Evolutionary conservation across 495 filamentous ascomycete species (phyloP).

Genomic region (Talaromyces ruber): DNA sequence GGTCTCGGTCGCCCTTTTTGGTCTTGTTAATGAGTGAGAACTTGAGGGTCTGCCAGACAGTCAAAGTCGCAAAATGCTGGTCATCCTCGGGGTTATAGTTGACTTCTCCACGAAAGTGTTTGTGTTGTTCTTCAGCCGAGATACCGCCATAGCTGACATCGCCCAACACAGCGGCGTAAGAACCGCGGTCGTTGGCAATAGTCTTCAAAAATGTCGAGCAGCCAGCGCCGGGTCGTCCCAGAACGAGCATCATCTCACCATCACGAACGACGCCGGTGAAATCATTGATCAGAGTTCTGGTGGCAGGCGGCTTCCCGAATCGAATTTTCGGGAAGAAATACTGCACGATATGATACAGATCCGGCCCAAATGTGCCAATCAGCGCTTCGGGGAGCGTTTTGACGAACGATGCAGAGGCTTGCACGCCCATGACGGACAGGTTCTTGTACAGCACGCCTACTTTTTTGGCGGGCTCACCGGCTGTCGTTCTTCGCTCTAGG

Average conservation of each 20-base stretch:
- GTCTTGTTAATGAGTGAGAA: slow-evolving; percentile 81
- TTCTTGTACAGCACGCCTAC: slow-evolving; percentile 79
- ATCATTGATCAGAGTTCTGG: slow-evolving; percentile 59
- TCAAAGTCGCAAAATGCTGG: slow-evolving; percentile 67
- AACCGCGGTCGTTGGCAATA: slow-evolving; percentile 60
- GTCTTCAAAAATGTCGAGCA: slow-evolving; percentile 76
- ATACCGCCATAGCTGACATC: slow-evolving; percentile 73
- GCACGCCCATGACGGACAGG: slow-evolving; percentile 66
- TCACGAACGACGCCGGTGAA: slow-evolving; percentile 72
- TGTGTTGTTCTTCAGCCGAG: slow-evolving; percentile 56
- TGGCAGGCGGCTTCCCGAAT: slow-evolving; percentile 39
- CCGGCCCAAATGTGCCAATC: slow-evolving; percentile 76
- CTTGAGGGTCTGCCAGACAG: slow-evolving; percentile 72
- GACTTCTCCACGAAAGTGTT: slow-evolving; percentile 70
- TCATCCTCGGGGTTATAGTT: slow-evolving; percentile 82
- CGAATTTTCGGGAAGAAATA: slow-evolving; percentile 56
- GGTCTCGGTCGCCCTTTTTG: slow-evolving; percentile 57
- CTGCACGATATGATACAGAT: slow-evolving; percentile 63
- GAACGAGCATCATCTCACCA: slow-evolving; percentile 78
- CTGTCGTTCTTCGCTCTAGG: slow-evolving; percentile 65
- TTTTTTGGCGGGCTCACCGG: slow-evolving; percentile 64
- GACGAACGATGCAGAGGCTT: slow-evolving; percentile 58
- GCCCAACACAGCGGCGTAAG: slow-evolving; percentile 59
- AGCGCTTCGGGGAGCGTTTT: slow-evolving; percentile 70
- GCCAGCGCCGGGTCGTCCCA: slow-evolving; percentile 72